A percentile compares a stretch with the other conserved stretches of the same genome.
These are phyloP conservation scores for Arthroderma uncinatum DNA, from an alignment of 2,329 filamentous ascomycete species.

Conservation along the genomic window DNA sequence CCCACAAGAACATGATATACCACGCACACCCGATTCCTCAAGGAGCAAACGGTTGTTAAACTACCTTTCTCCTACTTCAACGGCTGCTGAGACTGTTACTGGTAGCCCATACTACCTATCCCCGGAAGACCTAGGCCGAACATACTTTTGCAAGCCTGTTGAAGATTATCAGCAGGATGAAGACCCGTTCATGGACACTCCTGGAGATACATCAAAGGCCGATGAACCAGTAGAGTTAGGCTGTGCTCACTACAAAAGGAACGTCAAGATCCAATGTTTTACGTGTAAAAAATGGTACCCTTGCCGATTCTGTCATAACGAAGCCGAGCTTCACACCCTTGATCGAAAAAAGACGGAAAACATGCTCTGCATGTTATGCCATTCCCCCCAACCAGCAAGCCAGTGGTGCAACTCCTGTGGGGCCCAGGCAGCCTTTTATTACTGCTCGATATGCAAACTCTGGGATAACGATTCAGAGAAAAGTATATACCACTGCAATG, in stretches of 20 bases:
- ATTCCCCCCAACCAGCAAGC: conserved; percentile 67
- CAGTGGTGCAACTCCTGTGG: conserved; percentile 70
- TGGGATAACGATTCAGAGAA: conserved; percentile 92
- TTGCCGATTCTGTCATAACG: conserved; percentile 88
- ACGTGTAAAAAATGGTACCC: conserved; percentile 88
- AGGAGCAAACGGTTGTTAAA: conserved; percentile 22
- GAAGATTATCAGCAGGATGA: neutral
- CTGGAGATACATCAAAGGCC: conserved; percentile 11
- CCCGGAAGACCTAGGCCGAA: conserved; percentile 52
- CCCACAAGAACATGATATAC: conserved; percentile 16
- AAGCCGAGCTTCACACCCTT: conserved; percentile 64
- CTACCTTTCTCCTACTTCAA: conserved; percentile 20
- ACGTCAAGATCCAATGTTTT: conserved; percentile 90
- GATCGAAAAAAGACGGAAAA: conserved; percentile 75
- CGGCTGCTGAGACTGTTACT: conserved; percentile 18
- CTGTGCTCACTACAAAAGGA: conserved; percentile 86
- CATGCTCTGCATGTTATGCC: conserved; percentile 96
- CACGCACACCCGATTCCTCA: conserved; percentile 25
- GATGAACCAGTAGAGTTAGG: conserved; percentile 49
- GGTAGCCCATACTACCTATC: conserved; percentile 33
- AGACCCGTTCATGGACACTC: neutral
- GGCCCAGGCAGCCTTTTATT: conserved; percentile 72
- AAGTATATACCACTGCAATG: conserved; percentile 88
- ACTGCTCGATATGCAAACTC: conserved; percentile 86
- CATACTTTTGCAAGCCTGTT: conserved; percentile 45